Evolutionary conservation across 1,284 basidiomycete species (phyloP).

Genomic region (Ganoderma boninense): DNA sequence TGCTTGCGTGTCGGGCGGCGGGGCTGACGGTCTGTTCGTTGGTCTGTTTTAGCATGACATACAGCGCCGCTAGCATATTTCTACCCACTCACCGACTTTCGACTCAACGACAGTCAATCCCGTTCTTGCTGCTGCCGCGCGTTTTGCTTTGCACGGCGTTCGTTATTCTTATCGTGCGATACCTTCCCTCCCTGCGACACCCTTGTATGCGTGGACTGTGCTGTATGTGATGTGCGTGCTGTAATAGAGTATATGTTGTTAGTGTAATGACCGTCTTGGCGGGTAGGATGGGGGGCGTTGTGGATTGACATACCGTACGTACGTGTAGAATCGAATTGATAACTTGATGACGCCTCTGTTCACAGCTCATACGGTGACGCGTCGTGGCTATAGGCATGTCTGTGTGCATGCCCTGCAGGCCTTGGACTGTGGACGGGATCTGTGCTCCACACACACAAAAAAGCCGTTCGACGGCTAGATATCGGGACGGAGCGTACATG

Average conservation of each 20-base stretch:
- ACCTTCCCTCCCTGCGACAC: conserved; percentile 12
- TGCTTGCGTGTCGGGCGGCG: neutral
- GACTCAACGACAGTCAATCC: neutral
- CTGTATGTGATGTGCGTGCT: conserved; percentile 14
- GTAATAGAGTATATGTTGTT: conserved; percentile 29
- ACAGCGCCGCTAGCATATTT: neutral
- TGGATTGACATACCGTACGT: conserved; percentile 28
- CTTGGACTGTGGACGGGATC: neutral
- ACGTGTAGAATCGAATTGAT: conserved; percentile 25
- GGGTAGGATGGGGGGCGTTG: neutral
- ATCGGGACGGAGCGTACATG: too few relatives aligned
- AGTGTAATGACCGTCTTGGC: conserved; percentile 23
- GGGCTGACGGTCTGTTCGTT: conserved; percentile 2
- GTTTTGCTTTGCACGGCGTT: conserved; percentile 4
- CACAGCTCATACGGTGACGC: neutral
- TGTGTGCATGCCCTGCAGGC: neutral
- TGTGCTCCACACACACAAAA: neutral
- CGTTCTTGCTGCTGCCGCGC: conserved; percentile 9
- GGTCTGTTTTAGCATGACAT: conserved; percentile 15
- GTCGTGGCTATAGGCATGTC: too few relatives aligned
- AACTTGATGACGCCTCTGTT: neutral
- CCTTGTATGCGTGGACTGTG: conserved; percentile 16
- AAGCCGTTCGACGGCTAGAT: too few relatives aligned
- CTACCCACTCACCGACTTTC: neutral
- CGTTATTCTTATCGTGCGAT: conserved; percentile 17